These are phyloP conservation scores for Sedum album DNA, from an alignment of 164 flowering plant genomes.

Conservation along the genomic window DNA sequence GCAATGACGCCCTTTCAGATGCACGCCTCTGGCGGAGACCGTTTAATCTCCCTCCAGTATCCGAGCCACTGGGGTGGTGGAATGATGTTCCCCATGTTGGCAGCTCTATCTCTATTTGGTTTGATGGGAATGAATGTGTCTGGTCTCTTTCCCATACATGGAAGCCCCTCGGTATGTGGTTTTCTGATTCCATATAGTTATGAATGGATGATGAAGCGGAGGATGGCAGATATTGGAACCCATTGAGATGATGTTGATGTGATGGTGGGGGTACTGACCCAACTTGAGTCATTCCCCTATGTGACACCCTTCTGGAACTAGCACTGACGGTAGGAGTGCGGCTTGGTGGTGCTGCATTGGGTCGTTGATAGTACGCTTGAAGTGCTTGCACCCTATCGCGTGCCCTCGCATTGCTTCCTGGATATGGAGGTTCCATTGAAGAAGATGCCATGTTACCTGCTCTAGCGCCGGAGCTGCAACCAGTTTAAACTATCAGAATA, in stretches of 20 bases:
- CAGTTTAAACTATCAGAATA: too few relatives aligned
- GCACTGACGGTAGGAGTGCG: conserved; percentile 32
- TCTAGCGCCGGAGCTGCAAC: conserved; percentile 40
- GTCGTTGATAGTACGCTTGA: conserved; percentile 65
- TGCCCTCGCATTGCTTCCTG: conserved; percentile 63
- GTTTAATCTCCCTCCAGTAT: conserved; percentile 32
- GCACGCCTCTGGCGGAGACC: conserved; percentile 67
- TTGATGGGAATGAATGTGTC: conserved; percentile 40
- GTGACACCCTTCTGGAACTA: conserved; percentile 37
- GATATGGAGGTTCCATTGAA: conserved; percentile 60
- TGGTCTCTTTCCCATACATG: conserved; percentile 78
- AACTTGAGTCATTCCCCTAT: conserved; percentile 35
- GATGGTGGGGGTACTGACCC: conserved; percentile 50
- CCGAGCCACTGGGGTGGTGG: conserved; percentile 48
- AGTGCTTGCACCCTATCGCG: conserved; percentile 62
- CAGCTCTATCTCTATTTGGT: conserved; percentile 54
- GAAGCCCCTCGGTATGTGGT: conserved; percentile 31
- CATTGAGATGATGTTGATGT: conserved; percentile 32
- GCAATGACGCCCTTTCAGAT: conserved; percentile 61
- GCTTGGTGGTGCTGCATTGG: conserved; percentile 30
- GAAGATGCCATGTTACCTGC: conserved; percentile 55
- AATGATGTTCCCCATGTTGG: conserved; percentile 41
- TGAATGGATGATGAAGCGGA: conserved; percentile 36
- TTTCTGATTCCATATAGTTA: conserved; percentile 54
- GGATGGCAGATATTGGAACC: conserved; percentile 48